Evolutionary conservation across 495 filamentous ascomycete species (phyloP).

Genomic region (Penicillium riverlandense): DNA sequence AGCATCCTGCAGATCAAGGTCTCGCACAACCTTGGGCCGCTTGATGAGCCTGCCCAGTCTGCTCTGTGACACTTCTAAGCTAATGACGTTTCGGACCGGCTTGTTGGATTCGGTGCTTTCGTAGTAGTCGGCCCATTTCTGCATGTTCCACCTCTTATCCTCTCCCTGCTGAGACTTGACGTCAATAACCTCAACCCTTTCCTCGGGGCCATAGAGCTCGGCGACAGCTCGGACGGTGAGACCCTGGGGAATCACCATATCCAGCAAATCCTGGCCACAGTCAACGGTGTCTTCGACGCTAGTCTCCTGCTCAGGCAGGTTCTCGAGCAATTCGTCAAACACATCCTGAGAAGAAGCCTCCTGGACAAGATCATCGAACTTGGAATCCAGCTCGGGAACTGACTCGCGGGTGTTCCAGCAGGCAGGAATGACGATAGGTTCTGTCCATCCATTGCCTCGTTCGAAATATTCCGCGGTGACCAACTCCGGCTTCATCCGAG

Average conservation of each 20-base stretch:
- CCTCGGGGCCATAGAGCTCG: constrained; percentile 59
- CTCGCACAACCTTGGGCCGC: constrained; percentile 62
- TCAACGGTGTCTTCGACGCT: constrained; percentile 45
- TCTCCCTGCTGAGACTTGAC: constrained; percentile 69
- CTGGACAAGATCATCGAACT: constrained; percentile 26
- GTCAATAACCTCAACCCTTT: constrained; percentile 66
- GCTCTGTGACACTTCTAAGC: constrained; percentile 65
- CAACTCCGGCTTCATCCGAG: constrained; percentile 60
- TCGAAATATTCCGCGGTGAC: constrained; percentile 63
- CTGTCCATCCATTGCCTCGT: constrained; percentile 57
- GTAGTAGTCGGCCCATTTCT: constrained; percentile 69
- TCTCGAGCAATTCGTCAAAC: constrained; percentile 41
- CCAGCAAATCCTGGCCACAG: constrained; percentile 58
- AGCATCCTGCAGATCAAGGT: constrained; percentile 63
- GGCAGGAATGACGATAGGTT: constrained; percentile 66
- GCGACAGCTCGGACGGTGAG: constrained; percentile 61
- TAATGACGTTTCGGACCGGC: constrained; percentile 68
- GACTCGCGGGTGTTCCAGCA: constrained; percentile 52
- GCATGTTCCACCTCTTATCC: constrained; percentile 63
- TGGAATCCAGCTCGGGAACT: constrained; percentile 10
- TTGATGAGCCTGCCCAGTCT: constrained; percentile 58
- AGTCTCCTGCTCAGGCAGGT: constrained; percentile 24
- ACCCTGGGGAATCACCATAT: constrained; percentile 66
- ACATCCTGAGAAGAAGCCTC: constrained; percentile 36
- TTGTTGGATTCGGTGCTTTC: constrained; percentile 54